phyloP scores from a whole-genome alignment of 768 basidiomycete genomes.

The Suillus plorans region DNA sequence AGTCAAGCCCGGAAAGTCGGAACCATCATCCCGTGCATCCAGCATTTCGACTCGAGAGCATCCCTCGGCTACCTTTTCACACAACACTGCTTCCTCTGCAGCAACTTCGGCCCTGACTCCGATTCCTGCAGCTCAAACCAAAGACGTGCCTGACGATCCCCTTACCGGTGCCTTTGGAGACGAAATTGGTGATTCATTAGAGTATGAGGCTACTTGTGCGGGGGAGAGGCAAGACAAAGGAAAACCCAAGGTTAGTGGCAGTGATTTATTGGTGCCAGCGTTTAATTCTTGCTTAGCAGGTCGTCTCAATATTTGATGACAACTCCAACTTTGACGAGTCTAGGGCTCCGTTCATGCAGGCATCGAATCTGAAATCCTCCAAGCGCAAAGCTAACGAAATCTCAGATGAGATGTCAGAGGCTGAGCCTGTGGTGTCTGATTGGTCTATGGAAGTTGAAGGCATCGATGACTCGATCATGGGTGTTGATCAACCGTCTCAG shows the following conservation, averaged over 20 bases:
- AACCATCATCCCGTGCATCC: not conserved
- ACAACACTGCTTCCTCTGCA: not conserved
- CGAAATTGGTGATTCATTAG: not conserved
- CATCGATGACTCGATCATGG: too few relatives aligned
- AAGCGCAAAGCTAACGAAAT: too few relatives aligned
- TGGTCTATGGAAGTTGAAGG: too few relatives aligned
- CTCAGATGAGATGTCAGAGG: too few relatives aligned
- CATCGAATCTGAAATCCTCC: too few relatives aligned
- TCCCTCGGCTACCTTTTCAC: not conserved
- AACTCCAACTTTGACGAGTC: too few relatives aligned
- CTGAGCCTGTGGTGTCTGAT: too few relatives aligned
- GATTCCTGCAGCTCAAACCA: not conserved
- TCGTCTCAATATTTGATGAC: too few relatives aligned
- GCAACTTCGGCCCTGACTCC: not conserved
- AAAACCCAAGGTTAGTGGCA: not conserved
- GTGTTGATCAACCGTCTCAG: too few relatives aligned
- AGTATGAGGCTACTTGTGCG: not conserved
- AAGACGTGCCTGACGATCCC: too few relatives aligned
- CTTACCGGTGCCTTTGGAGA: not conserved
- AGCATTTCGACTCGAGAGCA: not conserved
- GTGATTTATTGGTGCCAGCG: not conserved
- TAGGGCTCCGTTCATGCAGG: too few relatives aligned
- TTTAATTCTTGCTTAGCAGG: too few relatives aligned
- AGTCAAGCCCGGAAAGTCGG: not conserved
- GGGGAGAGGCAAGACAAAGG: not conserved